Evolutionary conservation across 139 green algal species (phyloP), one percentile per base, ranked within the genome.

Genomic region (Volvox africanus): DNA sequence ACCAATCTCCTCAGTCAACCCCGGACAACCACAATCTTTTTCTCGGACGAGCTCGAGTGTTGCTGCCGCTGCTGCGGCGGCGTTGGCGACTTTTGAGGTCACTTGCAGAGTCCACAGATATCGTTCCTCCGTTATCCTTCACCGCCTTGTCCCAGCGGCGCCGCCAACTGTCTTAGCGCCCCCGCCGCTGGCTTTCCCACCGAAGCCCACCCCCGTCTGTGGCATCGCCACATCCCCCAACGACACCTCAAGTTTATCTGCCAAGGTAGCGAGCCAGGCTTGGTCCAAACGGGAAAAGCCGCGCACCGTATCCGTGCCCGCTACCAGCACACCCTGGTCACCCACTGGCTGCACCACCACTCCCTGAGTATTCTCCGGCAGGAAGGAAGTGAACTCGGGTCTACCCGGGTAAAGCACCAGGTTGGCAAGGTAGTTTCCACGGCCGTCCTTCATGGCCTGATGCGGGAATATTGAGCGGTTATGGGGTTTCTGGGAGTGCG

Each of bases 381-480:
- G 92, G 87, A 97, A 97, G 30, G 80, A 61, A 0, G 92, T 92
- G 88, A 98, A 98, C 90, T 99, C 97, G 11, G 95, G 28, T 3
- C 96, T 92, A 0, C 97, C 97, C 61, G 97, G 98, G 89, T 98
- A 99, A 0, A 99, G 94, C 21, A 94, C 87, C 28, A 99, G 94
- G 91, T 99, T 99, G 73, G 97, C 96, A 33, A 99, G 93, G 94
- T 99, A 99, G 94, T 98, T 98, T 79, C 93, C 95, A 32, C 90
- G 91, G 30, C 94, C 95, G 18, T 79, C 93, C 0, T 80, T 37
- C 92, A 98, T 95, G 33, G 93, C 95, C 71, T 84, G 86, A 55
- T 33, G 75, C 1, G 75, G 71, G 71, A 18, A 5, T 20, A 33
- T 33, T 18, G 14, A 79, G 20, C 26, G 71, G 71, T 55, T 55